phyloP scores from a whole-genome alignment of 805 yeast genomes.

The Schizosaccharomyces cryophilus region DNA sequence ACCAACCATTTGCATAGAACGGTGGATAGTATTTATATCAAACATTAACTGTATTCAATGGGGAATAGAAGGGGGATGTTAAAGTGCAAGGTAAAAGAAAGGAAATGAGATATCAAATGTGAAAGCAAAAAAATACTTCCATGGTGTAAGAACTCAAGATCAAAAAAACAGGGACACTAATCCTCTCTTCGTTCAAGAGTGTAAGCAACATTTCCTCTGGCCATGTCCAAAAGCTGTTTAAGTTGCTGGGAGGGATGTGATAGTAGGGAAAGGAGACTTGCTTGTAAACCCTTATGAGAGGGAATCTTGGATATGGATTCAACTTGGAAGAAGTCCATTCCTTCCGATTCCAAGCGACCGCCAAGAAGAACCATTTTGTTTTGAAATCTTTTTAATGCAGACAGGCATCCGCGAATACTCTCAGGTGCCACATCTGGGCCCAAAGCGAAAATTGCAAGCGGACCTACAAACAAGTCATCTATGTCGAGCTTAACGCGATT shows the following conservation, averaged over 20 bases:
- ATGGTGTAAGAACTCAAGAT: too few relatives aligned
- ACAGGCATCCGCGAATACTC: neutral
- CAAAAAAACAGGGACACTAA: neutral
- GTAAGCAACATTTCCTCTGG: neutral
- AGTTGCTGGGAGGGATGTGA: neutral
- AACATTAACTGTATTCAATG: too few relatives aligned
- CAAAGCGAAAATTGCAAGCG: neutral
- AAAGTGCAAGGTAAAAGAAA: too few relatives aligned
- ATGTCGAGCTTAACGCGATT: neutral
- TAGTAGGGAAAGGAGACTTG: neutral
- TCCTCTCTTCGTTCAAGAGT: neutral
- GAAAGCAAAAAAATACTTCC: too few relatives aligned
- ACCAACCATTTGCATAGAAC: too few relatives aligned
- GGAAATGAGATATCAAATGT: too few relatives aligned
- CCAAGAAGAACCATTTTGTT: neutral
- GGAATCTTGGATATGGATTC: neutral
- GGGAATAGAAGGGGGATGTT: too few relatives aligned
- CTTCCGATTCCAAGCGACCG: neutral
- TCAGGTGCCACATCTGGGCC: neutral
- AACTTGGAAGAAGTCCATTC: neutral
- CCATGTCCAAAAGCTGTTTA: neutral
- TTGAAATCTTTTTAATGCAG: neutral
- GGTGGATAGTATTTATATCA: too few relatives aligned
- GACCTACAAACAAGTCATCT: neutral
- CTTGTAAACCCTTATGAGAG: neutral